Base-by-base conservation (phyloP, 2,329 filamentous ascomycete genomes). In the Purpureocillium lavendulum region DNA sequence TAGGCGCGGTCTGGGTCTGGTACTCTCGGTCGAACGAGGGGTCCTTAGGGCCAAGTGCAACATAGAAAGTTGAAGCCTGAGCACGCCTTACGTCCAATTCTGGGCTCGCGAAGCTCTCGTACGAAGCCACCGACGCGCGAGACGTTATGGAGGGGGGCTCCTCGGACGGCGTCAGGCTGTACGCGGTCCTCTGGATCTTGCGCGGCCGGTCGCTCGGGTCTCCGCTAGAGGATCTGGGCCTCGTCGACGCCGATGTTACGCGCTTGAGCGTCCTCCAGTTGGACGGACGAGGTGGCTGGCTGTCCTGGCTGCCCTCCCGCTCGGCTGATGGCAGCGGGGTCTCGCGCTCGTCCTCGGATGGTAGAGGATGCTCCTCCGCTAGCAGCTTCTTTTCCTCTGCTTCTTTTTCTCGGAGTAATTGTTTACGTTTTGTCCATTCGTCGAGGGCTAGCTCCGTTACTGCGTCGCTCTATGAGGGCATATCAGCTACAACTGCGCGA, bases 21-120 rank as follows among this genome's bases (percentile, higher is more conserved):
- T 60, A 66, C 14, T 64, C 62, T 4, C 51, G 42, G 33, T 67
- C 57, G 35, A 66, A 53, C n/a, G 53, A 45, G 12, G 53, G 29
- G 5, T 50, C 43, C 31, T 59, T 59, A 10, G 5, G 6, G 44
- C 33, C 6, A 67, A 47, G 35, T 56, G 52, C 33, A 67, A 46
- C 14, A 51, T 42, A 15, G 63, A 30, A 4, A 38, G 46, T 32
- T 45, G 47, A 26, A 26, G 21, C 10, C 21, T 26, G 21, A 5
- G 21, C 21, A 6, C 21, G 21, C 10, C 6, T 10, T 5, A 26
- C 10, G 10, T 26, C 21, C 21, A 26, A 26, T 26, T 26, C 21
- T 26, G 5, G 21, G 21, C 21, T 26, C 30, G 49, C 51, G 14
- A 41, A 41, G 13, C 38, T 39, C 24, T 48, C 49, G 4, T 39